Conservation (phyloP, 2,329 filamentous ascomycete species). For the Aureobasidium lini region DNA sequence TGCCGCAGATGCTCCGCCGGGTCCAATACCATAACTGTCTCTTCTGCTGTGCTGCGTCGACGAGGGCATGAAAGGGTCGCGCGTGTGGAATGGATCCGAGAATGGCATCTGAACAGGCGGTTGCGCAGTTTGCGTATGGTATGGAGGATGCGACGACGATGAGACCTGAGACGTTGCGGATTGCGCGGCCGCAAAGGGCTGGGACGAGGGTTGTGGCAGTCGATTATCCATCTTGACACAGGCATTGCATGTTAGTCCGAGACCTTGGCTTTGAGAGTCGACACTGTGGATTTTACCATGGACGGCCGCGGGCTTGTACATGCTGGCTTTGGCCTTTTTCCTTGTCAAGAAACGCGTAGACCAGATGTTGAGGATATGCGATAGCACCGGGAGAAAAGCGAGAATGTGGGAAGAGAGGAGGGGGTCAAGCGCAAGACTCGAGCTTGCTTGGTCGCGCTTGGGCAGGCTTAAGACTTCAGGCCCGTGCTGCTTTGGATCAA, state of each 20-base stretch:
- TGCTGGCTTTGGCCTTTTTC: not conserved
- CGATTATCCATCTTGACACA: slow-evolving; percentile 21
- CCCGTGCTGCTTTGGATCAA: no score
- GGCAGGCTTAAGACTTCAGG: no score
- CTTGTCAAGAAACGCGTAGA: not conserved
- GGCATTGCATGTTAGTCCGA: not conserved
- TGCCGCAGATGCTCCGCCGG: slow-evolving; percentile 16
- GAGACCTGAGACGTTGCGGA: slow-evolving; percentile 18
- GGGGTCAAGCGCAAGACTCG: no score
- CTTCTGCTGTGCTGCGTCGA: slow-evolving; percentile 29
- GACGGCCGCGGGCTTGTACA: slow-evolving; percentile 5
- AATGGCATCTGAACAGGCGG: slow-evolving; percentile 39
- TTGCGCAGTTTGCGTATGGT: slow-evolving; percentile 26
- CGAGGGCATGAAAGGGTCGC: slow-evolving; percentile 40
- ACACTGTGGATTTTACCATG: not conserved
- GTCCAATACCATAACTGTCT: slow-evolving; percentile 32
- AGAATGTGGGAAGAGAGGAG: not conserved
- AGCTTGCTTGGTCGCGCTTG: no score
- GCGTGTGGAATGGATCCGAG: slow-evolving; percentile 39
- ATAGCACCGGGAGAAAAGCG: no score
- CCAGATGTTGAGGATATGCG: not conserved
- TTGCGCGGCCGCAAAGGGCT: slow-evolving; percentile 2
- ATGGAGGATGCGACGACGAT: slow-evolving; percentile 29
- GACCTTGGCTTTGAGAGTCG: not conserved
- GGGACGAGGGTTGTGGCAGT: slow-evolving; percentile 27